These are phyloP conservation scores for Limonium bicolor DNA, from an alignment of 148 eudicot species.

Conservation along the genomic window DNA sequence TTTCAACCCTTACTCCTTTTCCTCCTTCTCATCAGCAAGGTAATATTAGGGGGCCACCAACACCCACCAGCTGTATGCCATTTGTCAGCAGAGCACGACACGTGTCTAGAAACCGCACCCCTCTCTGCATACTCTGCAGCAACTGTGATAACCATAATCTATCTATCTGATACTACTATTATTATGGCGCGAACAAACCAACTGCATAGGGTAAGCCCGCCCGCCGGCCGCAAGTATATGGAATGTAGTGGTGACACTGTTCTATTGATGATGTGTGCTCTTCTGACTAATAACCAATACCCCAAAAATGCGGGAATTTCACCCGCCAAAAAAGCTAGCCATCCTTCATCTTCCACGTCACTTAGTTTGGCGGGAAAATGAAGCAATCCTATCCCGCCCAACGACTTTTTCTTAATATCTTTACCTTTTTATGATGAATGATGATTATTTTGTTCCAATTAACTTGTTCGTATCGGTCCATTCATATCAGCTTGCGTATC, in stretches of 20 bases:
- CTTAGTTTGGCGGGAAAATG: conserved; percentile 18
- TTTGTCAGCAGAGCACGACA: no score
- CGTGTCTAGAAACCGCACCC: no score
- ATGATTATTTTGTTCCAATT: no score
- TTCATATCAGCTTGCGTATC: conserved; percentile 12
- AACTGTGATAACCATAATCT: no score
- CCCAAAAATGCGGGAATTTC: not conserved
- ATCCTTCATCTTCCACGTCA: conserved; percentile 8
- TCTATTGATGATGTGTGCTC: conserved; percentile 5
- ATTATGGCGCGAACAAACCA: not conserved
- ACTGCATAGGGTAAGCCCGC: not conserved
- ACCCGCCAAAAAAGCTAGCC: conserved; percentile 10
- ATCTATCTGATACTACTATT: not conserved
- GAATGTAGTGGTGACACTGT: not conserved
- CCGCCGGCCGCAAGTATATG: not conserved
- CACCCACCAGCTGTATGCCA: no score
- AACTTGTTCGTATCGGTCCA: not conserved
- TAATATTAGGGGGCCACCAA: no score
- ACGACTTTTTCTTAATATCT: no score
- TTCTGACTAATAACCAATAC: not conserved
- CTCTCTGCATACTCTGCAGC: no score
- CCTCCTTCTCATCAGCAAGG: no score
- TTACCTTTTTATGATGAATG: no score
- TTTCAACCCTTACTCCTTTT: no score
- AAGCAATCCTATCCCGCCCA: conserved; percentile 11